Conservation (phyloP, 768 basidiomycete species). For the Leccinum uliginosum region DNA sequence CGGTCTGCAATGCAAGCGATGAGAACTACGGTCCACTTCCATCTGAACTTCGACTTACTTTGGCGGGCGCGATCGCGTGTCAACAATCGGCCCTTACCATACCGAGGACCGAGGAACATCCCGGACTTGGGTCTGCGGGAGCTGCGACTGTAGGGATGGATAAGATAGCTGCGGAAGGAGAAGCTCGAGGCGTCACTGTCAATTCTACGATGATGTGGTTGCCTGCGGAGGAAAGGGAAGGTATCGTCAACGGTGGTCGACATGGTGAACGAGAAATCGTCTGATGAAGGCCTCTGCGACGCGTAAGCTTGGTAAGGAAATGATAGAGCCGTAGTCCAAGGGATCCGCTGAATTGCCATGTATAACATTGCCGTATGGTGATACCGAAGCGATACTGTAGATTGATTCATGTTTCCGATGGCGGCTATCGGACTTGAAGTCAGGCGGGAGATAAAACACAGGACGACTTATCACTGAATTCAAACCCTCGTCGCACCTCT, state of each 20-base stretch:
- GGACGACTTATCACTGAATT: constrained; percentile 62
- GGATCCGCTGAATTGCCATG: constrained; percentile 65
- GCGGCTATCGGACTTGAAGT: constrained; percentile 32
- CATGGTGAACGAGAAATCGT: constrained; percentile 55
- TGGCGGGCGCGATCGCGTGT: no score
- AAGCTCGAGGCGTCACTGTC: no score
- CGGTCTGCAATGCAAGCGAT: no score
- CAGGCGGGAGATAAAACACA: constrained; percentile 59
- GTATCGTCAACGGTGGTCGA: constrained; percentile 61
- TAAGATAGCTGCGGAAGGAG: constrained; percentile 46
- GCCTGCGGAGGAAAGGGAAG: constrained; percentile 53
- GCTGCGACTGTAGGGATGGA: constrained; percentile 39
- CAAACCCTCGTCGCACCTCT: constrained; percentile 78
- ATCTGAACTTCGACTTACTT: no score
- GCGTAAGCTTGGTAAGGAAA: constrained; percentile 40
- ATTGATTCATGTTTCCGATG: constrained; percentile 55
- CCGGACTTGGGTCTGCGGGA: constrained; percentile 64
- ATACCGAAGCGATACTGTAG: constrained; percentile 75
- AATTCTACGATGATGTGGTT: constrained; percentile 45
- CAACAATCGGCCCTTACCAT: no score
- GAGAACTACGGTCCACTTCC: no score
- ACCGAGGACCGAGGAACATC: constrained; percentile 58
- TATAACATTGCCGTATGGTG: constrained; percentile 69
- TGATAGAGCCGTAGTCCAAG: constrained; percentile 56
- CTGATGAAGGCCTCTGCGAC: constrained; percentile 57